These are phyloP conservation scores for Backusella mclennaniae DNA, from an alignment of 192 early-diverging fungal species.

Conservation along the genomic window DNA sequence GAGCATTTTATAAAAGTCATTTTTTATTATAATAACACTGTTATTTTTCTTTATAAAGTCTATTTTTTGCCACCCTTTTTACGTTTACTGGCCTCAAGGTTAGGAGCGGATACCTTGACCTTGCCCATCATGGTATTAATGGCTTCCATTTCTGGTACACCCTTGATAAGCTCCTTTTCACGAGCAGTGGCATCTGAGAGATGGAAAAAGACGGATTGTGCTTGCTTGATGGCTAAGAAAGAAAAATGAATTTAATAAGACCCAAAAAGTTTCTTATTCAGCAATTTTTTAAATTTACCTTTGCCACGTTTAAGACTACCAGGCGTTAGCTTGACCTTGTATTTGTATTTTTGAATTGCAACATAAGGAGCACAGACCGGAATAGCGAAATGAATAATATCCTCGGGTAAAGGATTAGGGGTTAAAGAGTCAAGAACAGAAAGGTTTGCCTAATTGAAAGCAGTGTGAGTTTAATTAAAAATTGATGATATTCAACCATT, in stretches of 20 bases:
- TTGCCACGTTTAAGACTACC: conserved; percentile 93
- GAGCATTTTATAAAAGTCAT: background rate
- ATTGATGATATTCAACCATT: too few species aligned
- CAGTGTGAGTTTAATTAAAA: too few species aligned
- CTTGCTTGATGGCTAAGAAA: conserved; percentile 41
- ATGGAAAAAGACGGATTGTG: conserved; percentile 38
- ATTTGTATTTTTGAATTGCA: conserved; percentile 85
- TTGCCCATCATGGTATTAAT: conserved; percentile 84
- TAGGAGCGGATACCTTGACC: conserved; percentile 79
- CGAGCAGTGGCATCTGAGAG: conserved; percentile 39
- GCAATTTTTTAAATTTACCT: conserved; percentile 33
- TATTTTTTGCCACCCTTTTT: conserved; percentile 43
- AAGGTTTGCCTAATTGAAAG: conserved; percentile 41
- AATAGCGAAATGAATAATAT: conserved; percentile 81
- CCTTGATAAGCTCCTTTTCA: conserved; percentile 79
- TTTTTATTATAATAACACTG: background rate
- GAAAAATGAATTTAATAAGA: background rate
- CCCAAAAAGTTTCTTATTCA: background rate
- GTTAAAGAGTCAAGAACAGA: conserved; percentile 81
- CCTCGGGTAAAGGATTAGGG: conserved; percentile 69
- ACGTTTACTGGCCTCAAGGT: conserved; percentile 66
- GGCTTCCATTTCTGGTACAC: conserved; percentile 82
- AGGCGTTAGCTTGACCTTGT: conserved; percentile 91
- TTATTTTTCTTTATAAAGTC: background rate
- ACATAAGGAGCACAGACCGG: conserved; percentile 88